phyloP scores from a whole-genome alignment of 2,329 filamentous ascomycete genomes.

The Fusarium chaquense region DNA sequence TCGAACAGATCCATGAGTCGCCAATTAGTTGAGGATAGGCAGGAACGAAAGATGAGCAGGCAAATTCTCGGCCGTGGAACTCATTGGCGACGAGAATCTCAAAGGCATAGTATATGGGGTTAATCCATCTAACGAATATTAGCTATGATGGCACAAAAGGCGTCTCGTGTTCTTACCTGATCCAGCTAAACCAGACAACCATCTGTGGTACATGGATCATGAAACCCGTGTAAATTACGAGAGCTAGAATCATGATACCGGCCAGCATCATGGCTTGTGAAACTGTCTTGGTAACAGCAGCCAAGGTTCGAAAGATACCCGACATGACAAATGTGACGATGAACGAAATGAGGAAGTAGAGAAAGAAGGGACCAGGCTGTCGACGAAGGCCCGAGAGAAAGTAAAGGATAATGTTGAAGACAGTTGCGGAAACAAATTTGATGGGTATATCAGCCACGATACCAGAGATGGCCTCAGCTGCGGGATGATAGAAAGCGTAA shows the following conservation, averaged over 20 bases:
- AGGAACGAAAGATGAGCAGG: slow-evolving; percentile 65
- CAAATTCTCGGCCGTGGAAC: slow-evolving; percentile 68
- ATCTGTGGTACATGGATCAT: slow-evolving; percentile 45
- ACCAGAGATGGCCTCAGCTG: slow-evolving; percentile 65
- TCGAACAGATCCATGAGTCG: slow-evolving; percentile 64
- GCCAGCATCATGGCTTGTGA: slow-evolving; percentile 67
- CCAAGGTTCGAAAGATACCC: slow-evolving; percentile 80
- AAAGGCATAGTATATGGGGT: slow-evolving; percentile 80
- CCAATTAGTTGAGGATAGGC: slow-evolving; percentile 59
- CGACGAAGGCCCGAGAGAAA: slow-evolving; percentile 67
- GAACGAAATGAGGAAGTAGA: slow-evolving; percentile 79
- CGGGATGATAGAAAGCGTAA: slow-evolving; percentile 65
- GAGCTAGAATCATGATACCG: slow-evolving; percentile 67
- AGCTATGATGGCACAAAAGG: accelerated
- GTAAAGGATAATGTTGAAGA: slow-evolving; percentile 70
- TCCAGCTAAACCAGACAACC: slow-evolving; percentile 83
- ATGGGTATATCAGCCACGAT: slow-evolving; percentile 68
- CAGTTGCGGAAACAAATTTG: slow-evolving; percentile 63
- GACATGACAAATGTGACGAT: slow-evolving; percentile 78
- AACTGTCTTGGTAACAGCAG: slow-evolving; percentile 74
- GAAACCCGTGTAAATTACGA: slow-evolving; percentile 53
- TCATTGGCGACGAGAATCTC: slow-evolving; percentile 81
- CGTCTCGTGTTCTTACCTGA: not conserved
- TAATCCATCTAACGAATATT: slow-evolving; percentile 73
- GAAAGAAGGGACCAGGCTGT: slow-evolving; percentile 77